phyloP scores from a whole-genome alignment of 352 stramenopile genomes.

The Phytophthora idaei region DNA sequence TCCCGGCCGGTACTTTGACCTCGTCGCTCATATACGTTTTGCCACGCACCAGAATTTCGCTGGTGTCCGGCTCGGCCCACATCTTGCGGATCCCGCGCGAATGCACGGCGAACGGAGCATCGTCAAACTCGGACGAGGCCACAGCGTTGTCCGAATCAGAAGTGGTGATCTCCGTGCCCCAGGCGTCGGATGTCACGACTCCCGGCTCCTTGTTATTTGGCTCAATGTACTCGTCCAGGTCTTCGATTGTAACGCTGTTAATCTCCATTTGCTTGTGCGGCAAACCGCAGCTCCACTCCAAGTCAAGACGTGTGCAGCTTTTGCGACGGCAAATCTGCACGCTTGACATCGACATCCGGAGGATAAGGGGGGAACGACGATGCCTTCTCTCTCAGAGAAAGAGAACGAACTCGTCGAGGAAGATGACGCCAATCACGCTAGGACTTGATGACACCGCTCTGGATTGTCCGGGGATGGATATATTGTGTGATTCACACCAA shows the following conservation, averaged over 20 bases:
- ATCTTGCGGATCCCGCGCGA: slow-evolving; percentile 49
- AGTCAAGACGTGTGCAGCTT: slow-evolving; percentile 37
- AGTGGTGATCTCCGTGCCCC: slow-evolving; percentile 18
- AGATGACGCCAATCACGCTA: slow-evolving; percentile 6
- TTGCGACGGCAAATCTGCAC: slow-evolving; percentile 33
- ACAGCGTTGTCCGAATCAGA: slow-evolving; percentile 14
- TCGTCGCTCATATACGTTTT: slow-evolving; percentile 61
- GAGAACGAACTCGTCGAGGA: background rate
- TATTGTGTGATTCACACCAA: slow-evolving; percentile 16
- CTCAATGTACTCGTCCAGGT: slow-evolving; percentile 38
- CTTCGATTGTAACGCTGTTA: slow-evolving; percentile 36
- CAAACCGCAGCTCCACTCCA: slow-evolving; percentile 41
- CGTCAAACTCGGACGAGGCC: slow-evolving; percentile 30
- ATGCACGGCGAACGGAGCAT: slow-evolving; percentile 44
- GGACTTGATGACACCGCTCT: background rate
- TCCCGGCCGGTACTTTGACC: slow-evolving; percentile 53
- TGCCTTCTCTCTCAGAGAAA: slow-evolving; percentile 4
- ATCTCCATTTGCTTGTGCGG: slow-evolving; percentile 38
- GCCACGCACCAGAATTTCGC: slow-evolving; percentile 59
- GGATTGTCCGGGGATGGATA: slow-evolving; percentile 17
- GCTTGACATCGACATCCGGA: slow-evolving; percentile 24
- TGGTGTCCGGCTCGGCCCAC: slow-evolving; percentile 65
- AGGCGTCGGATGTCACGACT: slow-evolving; percentile 25
- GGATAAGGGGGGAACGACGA: background rate
- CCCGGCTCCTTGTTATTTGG: slow-evolving; percentile 20